Evolutionary conservation across 345 rosid genomes (phyloP).

Genomic region (Linum tenue): DNA sequence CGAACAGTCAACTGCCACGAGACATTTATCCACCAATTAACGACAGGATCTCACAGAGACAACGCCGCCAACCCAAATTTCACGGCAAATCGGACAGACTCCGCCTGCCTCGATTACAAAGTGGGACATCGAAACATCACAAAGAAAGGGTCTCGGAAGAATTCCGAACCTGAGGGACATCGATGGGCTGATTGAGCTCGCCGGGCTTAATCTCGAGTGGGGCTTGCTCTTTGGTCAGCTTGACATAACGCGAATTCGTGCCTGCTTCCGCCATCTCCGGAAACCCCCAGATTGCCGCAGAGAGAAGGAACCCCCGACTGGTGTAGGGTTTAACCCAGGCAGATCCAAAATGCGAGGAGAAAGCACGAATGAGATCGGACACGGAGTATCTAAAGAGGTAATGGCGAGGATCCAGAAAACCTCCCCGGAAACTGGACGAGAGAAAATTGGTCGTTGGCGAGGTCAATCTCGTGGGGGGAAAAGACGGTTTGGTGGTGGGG

Average conservation of each 20-base stretch:
- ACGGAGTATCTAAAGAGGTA: too few relatives aligned
- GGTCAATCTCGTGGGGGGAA: too few relatives aligned
- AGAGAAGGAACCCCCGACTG: neutral
- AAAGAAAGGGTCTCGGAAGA: neutral
- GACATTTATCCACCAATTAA: neutral
- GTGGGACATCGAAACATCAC: too few relatives aligned
- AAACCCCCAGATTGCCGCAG: constrained; percentile 6
- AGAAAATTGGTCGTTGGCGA: too few relatives aligned
- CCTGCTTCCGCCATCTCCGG: constrained; percentile 69
- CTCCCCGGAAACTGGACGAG: too few relatives aligned
- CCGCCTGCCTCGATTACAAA: neutral
- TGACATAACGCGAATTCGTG: constrained; percentile 64
- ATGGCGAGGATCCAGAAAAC: too few relatives aligned
- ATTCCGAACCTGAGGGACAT: constrained; percentile 71
- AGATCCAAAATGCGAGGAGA: too few relatives aligned
- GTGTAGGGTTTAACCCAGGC: too few relatives aligned
- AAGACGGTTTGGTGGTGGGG: too few relatives aligned
- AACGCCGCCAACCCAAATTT: too few relatives aligned
- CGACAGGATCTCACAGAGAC: neutral
- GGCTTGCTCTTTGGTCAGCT: constrained; percentile 72
- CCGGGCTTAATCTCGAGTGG: constrained; percentile 75
- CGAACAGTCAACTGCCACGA: constrained; percentile 50
- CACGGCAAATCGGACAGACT: neutral
- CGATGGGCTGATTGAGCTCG: constrained; percentile 93
- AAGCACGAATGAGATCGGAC: too few relatives aligned